Evolutionary conservation across 768 basidiomycete species (phyloP).

Genomic region (Pulveroboletus ravenelii): DNA sequence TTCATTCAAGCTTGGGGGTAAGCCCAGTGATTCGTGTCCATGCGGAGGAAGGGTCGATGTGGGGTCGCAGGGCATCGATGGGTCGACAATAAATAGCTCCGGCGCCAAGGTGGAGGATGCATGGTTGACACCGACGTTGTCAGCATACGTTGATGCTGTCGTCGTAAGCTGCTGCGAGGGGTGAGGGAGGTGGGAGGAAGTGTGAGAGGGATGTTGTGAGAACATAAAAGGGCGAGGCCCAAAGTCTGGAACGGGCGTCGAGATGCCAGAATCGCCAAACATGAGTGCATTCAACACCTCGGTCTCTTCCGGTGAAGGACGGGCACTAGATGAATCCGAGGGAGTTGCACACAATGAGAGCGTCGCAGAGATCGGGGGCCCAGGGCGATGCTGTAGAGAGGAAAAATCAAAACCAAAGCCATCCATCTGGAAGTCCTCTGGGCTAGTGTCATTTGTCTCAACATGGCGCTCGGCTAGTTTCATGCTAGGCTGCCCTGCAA

Average conservation of each 20-base stretch:
- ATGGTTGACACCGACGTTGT: neutral
- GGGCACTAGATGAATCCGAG: neutral
- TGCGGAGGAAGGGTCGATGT: neutral
- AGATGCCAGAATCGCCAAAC: slow-evolving; percentile 6
- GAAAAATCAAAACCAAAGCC: neutral
- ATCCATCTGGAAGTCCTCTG: neutral
- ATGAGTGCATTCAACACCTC: slow-evolving; percentile 22
- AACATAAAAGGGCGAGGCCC: neutral
- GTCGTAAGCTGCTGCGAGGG: neutral
- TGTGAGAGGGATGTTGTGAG: slow-evolving; percentile 2
- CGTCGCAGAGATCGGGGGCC: neutral
- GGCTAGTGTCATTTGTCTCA: neutral
- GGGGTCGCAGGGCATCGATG: slow-evolving; percentile 10
- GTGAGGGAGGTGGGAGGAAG: neutral
- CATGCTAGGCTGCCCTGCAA: neutral
- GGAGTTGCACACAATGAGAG: slow-evolving; percentile 11
- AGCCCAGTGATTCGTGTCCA: neutral
- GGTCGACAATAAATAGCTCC: slow-evolving; percentile 1
- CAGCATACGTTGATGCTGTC: neutral
- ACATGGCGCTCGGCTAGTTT: neutral
- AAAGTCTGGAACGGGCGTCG: slow-evolving; percentile 3
- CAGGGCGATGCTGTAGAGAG: neutral
- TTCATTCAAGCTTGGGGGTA: neutral
- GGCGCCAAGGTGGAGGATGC: neutral
- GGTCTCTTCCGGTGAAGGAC: slow-evolving; percentile 16